phyloP scores from a whole-genome alignment of 768 basidiomycete genomes.

The Tylopilus sp. region DNA sequence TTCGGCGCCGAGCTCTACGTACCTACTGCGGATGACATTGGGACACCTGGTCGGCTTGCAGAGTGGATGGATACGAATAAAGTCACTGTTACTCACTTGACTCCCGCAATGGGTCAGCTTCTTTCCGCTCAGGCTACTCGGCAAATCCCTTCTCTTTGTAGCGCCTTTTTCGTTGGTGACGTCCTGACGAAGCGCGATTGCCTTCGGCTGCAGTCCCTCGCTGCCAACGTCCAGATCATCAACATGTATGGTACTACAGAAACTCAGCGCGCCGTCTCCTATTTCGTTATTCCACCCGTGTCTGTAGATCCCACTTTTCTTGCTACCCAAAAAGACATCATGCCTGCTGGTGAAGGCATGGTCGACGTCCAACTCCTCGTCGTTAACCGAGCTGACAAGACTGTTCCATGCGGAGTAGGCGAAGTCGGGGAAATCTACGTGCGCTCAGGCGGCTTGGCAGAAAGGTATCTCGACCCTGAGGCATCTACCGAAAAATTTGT shows the following conservation, averaged over 20 bases:
- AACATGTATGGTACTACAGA: constrained; percentile 99
- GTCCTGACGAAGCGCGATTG: constrained; percentile 98
- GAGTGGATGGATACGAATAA: constrained; percentile 96
- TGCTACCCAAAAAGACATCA: constrained; percentile 92
- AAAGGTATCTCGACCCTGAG: constrained; percentile 85
- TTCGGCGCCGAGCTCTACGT: constrained; percentile 94
- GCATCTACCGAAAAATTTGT: constrained; percentile 93
- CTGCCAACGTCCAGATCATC: constrained; percentile 88
- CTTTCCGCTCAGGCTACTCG: constrained; percentile 82
- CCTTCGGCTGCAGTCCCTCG: constrained; percentile 87
- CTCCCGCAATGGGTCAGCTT: constrained; percentile 98
- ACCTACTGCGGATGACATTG: constrained; percentile 95
- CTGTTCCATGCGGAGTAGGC: constrained; percentile 85
- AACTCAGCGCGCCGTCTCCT: constrained; percentile 97
- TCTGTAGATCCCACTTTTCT: constrained; percentile 86
- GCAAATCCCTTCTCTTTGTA: constrained; percentile 81
- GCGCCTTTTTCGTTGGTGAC: constrained; percentile 99
- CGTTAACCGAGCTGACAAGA: constrained; percentile 85
- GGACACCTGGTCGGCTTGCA: constrained; percentile 91
- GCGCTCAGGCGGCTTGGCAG: constrained; percentile 90
- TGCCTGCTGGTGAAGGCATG: constrained; percentile 98
- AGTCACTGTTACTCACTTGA: constrained; percentile 95
- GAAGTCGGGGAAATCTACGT: constrained; percentile 99
- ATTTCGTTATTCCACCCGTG: constrained; percentile 88
- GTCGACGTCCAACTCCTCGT: constrained; percentile 95